Conservation (phyloP, 2,329 filamentous ascomycete genomes). For the Microcera coccophila region DNA sequence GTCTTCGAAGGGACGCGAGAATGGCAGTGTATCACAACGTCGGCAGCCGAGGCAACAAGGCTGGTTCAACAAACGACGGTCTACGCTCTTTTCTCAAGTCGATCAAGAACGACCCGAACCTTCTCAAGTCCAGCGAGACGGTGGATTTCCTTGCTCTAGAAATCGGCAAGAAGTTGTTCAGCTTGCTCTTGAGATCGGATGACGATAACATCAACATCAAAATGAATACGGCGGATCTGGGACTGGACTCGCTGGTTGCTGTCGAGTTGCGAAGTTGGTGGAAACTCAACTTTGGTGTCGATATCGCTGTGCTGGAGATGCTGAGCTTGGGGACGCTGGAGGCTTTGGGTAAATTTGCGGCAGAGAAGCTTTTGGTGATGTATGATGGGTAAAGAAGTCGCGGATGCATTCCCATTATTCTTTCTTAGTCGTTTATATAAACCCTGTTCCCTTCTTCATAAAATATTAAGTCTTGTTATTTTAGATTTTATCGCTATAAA, state of each 20-base stretch:
- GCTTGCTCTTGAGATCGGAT: constrained; percentile 13
- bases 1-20: constrained; percentile 21
- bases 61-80: constrained; percentile 3
- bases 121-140: constrained; percentile 2
- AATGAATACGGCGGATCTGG: constrained; percentile 5
- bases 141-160: constrained; percentile 4
- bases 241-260: constrained; percentile 21
- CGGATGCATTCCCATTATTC: too few relatives aligned
- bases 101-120: constrained; percentile 1
- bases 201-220: constrained; percentile 10
- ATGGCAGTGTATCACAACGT: constrained; percentile 18
- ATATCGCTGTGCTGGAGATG: constrained; percentile 20
- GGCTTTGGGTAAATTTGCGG: background rate
- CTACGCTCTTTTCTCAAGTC: constrained; percentile 9
- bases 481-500: too few relatives aligned
- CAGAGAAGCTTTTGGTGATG: too few relatives aligned
- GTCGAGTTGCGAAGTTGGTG: constrained; percentile 25
- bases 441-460: too few relatives aligned
- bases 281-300: constrained; percentile 16
- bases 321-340: constrained; percentile 8
- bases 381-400: too few relatives aligned
- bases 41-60: background rate
- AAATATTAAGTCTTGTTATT: too few relatives aligned
- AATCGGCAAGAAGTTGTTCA: constrained; percentile 11
- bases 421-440: too few relatives aligned